Percentiles rank a stretch among this genome's conserved stretches.
Evolutionary conservation across 2,329 filamentous ascomycete species (phyloP).

Genomic region (Fusarium nematophilum): DNA sequence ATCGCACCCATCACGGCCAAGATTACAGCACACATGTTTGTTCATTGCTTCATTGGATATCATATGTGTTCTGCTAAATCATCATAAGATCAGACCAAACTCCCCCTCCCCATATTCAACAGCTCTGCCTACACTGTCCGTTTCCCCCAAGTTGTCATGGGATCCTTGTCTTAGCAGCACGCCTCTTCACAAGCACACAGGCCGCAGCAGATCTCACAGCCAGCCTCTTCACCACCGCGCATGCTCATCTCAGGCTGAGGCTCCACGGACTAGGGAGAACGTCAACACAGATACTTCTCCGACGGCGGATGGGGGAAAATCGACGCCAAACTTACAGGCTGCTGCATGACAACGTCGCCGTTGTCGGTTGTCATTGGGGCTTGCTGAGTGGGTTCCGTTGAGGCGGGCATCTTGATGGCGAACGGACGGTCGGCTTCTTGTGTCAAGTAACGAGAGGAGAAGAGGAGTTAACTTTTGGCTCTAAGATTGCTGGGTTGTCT

Average conservation of each 20-base stretch:
- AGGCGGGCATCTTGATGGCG: slow-evolving; percentile 56
- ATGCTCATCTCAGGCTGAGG: slow-evolving; percentile 57
- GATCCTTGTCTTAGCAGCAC: slow-evolving; percentile 51
- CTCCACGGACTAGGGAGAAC: slow-evolving; percentile 47
- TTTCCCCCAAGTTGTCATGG: no score
- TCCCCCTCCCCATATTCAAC: slow-evolving; percentile 1
- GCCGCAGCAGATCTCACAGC: slow-evolving; percentile 59
- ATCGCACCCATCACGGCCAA: no score
- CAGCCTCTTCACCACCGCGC: slow-evolving; percentile 58
- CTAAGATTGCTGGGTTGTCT: slow-evolving; percentile 25
- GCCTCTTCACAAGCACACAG: slow-evolving; percentile 57
- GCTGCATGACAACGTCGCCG: slow-evolving; percentile 53
- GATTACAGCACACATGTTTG: no score
- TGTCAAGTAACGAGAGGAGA: slow-evolving; percentile 2
- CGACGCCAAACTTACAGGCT: slow-evolving; percentile 51
- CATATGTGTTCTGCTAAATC: slow-evolving; percentile 14
- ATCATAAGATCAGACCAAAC: slow-evolving; percentile 30
- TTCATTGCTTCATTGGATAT: slow-evolving; percentile 9
- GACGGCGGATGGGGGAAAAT: not conserved
- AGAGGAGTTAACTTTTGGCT: slow-evolving; percentile 11
- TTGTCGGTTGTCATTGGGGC: slow-evolving; percentile 55
- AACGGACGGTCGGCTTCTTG: slow-evolving; percentile 2
- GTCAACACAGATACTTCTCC: slow-evolving; percentile 6
- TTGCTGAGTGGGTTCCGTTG: slow-evolving; percentile 56
- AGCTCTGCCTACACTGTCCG: no score